Evolutionary conservation across 1,284 basidiomycete species (phyloP).

Genomic region (Melampsora allii-populina): DNA sequence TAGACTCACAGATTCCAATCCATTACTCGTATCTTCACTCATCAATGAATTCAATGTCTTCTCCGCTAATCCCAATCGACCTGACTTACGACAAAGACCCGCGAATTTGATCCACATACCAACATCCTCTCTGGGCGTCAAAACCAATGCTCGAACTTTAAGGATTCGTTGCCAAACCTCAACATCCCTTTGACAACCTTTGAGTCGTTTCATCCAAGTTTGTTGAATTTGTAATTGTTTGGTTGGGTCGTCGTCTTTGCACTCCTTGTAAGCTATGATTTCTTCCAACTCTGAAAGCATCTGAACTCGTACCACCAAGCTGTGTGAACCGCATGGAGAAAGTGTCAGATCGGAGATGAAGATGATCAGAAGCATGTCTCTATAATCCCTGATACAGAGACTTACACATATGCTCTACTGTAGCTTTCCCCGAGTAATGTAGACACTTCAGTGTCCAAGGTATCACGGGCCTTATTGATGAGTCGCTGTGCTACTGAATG

Average conservation of each 20-base stretch:
- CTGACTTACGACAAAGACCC: constrained; percentile 79
- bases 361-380: not conserved
- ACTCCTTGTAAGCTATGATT: constrained; percentile 93
- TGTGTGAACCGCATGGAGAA: constrained; percentile 51
- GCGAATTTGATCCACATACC: constrained; percentile 97
- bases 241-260: constrained; percentile 80
- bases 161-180: constrained; percentile 99
- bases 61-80: constrained; percentile 82
- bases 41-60: constrained; percentile 94
- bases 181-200: constrained; percentile 96
- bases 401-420: constrained; percentile 89
- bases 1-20: constrained; percentile 44
- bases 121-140: constrained; percentile 90
- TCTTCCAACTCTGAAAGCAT: constrained; percentile 99
- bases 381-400: constrained; percentile 14
- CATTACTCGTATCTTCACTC: constrained; percentile 57
- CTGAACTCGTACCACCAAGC: constrained; percentile 93
- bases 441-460: constrained; percentile 86
- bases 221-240: constrained; percentile 74
- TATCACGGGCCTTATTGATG: constrained; percentile 90
- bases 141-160: constrained; percentile 89
- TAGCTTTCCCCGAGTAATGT: constrained; percentile 94
- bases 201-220: constrained; percentile 66
- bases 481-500: constrained; percentile 85
- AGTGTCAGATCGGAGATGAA: not conserved